Percentiles rank a stretch among this genome's conserved stretches.
Conservation (phyloP, 495 filamentous ascomycete genomes). For the Tetracladium marchalianum region DNA sequence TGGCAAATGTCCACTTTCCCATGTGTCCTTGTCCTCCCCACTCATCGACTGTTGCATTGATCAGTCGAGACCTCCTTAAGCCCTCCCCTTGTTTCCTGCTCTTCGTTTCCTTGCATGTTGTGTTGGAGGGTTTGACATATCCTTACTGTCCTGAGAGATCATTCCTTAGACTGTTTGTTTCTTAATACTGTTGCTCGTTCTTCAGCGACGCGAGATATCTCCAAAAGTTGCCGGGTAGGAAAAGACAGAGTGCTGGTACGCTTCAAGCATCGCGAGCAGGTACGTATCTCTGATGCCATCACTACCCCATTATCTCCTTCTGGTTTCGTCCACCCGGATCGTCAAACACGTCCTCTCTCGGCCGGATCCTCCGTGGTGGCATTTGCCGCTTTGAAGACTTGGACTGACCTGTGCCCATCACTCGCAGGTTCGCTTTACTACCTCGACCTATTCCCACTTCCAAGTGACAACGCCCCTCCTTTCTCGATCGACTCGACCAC, state of each 20-base stretch:
- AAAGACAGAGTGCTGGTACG: constrained; percentile 28
- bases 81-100: too few relatives aligned
- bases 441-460: constrained; percentile 15
- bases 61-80: too few relatives aligned
- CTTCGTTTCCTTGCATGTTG: too few relatives aligned
- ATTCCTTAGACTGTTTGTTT: background rate
- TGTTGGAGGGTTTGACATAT: too few relatives aligned
- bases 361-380: constrained; percentile 25
- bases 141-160: too few relatives aligned
- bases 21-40: too few relatives aligned
- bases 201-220: background rate
- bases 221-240: background rate
- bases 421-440: constrained; percentile 21
- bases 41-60: too few relatives aligned
- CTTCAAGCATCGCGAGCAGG: constrained; percentile 35
- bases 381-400: too few relatives aligned
- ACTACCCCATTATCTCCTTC: constrained; percentile 31
- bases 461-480: constrained; percentile 16
- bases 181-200: constrained; percentile 18
- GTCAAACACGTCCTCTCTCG: constrained; percentile 33
- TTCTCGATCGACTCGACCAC: constrained; percentile 20
- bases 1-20: too few relatives aligned
- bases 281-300: constrained; percentile 37
- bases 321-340: constrained; percentile 23
- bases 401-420: too few relatives aligned